Evolutionary conservation across 345 rosid genomes (phyloP).

Genomic region (Kernera saxatilis): DNA sequence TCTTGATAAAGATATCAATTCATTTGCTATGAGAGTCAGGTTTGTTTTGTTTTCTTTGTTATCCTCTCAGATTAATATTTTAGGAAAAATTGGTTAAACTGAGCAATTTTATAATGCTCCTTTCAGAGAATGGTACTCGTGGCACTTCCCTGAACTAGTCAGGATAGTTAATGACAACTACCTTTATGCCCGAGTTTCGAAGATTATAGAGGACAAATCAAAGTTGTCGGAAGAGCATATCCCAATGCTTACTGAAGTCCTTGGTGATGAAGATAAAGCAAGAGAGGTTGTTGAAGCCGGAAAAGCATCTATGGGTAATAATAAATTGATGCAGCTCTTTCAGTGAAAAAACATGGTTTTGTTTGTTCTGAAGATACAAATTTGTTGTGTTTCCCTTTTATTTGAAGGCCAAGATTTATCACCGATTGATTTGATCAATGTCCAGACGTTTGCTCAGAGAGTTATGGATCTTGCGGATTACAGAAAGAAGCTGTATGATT

Average conservation of each 20-base stretch:
- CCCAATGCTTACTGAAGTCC: not conserved
- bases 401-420: not conserved
- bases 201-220: slow-evolving; percentile 62
- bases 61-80: not conserved
- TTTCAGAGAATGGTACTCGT: slow-evolving; percentile 47
- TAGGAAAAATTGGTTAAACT: not conserved
- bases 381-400: not conserved
- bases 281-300: not conserved
- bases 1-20: slow-evolving; percentile 74
- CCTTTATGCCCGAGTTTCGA: slow-evolving; percentile 60
- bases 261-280: slow-evolving; percentile 6
- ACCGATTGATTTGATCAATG: not conserved
- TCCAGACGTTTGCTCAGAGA: not conserved
- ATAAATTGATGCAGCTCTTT: not conserved
- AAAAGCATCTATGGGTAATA: not conserved
- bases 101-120: not conserved
- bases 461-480: not conserved
- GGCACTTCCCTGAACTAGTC: slow-evolving; percentile 89
- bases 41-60: slow-evolving; percentile 17
- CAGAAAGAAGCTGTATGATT: not conserved
- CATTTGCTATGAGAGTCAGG: slow-evolving; percentile 84
- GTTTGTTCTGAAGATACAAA: not conserved
- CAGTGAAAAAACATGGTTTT: not conserved
- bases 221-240: slow-evolving; percentile 27
- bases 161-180: slow-evolving; percentile 85